A percentile compares a stretch with the other conserved stretches of the same genome.
Evolutionary conservation across 2,329 filamentous ascomycete genomes (phyloP).

Genomic region (Orbilia quercus): DNA sequence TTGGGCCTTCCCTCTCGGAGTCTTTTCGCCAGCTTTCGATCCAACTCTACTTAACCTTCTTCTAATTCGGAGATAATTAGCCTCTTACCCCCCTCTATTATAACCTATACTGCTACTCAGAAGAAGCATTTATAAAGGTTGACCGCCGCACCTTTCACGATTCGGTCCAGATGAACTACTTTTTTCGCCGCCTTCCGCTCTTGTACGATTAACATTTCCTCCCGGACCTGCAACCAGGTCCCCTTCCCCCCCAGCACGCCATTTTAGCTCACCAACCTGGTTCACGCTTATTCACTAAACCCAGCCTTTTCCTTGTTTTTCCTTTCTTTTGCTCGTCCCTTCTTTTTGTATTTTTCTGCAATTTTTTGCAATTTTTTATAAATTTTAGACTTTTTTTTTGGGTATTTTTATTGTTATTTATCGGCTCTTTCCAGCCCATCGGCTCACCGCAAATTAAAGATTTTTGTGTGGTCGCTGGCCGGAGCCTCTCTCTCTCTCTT

Average conservation of each 20-base stretch:
- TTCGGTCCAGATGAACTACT: no score
- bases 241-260: constrained; percentile 19
- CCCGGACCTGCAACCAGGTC: background rate
- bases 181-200: constrained; percentile 25
- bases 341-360: no score
- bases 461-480: no score
- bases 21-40: constrained; percentile 38
- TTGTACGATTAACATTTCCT: background rate
- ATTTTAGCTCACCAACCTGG: constrained; percentile 11
- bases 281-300: no score
- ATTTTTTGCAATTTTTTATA: background rate
- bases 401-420: background rate
- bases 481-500: no score
- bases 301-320: no score
- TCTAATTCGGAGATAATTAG: background rate
- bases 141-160: no score
- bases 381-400: background rate
- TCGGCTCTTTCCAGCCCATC: no score
- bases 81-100: background rate
- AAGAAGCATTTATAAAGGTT: no score
- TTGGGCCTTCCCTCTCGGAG: constrained; percentile 29
- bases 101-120: no score
- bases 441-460: no score
- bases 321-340: no score
- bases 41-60: background rate